Conservation (phyloP, 23 red algal species). For the Gracilaria gracilis region DNA sequence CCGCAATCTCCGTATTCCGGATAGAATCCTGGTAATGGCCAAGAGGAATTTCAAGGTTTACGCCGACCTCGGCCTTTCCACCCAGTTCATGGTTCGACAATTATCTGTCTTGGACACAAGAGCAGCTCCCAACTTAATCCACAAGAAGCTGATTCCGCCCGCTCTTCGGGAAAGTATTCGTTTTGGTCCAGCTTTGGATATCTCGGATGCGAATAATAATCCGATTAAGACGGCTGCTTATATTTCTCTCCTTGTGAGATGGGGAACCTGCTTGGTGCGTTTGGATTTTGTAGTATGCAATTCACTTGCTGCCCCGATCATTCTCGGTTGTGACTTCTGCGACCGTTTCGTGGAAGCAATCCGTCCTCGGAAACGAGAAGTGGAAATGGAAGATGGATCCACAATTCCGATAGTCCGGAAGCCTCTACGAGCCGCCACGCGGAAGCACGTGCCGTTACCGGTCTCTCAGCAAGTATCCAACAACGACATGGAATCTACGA, state of each 20-base stretch:
- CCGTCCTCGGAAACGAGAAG: not conserved
- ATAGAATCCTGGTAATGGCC: constrained; percentile 16
- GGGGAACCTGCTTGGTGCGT: not conserved
- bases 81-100: not conserved
- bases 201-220: constrained; percentile 30
- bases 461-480: too few relatives aligned
- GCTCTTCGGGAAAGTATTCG: not conserved
- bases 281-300: not conserved
- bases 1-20: not conserved
- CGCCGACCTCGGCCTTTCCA: not conserved
- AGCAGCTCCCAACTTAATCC: constrained; percentile 16
- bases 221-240: not conserved
- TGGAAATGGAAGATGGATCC: not conserved
- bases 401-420: not conserved
- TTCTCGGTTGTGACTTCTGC: not conserved
- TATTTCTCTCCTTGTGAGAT: not conserved
- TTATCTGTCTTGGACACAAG: not conserved
- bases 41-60: constrained; percentile 9
- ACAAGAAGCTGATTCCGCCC: not conserved
- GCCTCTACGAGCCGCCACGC: not conserved
- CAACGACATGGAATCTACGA: too few relatives aligned
- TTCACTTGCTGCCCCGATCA: not conserved
- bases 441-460: too few relatives aligned
- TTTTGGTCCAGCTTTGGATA: not conserved
- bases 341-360: not conserved